Base-by-base conservation (phyloP, 192 early-diverging fungal species). In the Irineochytrium annulatum region DNA sequence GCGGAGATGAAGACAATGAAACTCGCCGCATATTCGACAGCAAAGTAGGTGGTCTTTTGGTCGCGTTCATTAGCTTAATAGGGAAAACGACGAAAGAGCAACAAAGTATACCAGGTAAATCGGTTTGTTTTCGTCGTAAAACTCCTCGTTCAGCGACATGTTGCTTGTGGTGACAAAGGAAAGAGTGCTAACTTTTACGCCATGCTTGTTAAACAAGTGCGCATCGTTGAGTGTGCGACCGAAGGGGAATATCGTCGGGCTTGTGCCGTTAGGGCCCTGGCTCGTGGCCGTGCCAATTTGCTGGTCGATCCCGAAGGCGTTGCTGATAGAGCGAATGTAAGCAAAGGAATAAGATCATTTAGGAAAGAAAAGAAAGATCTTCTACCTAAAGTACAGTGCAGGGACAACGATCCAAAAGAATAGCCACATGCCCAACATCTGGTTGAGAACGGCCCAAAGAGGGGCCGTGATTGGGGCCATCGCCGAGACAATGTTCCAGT, bases 351-450 rank as follows among this genome's bases (percentile, higher is more conserved):
- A 61, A 24, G 22, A n/a, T 22, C 11, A 33, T 43, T n/a, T n/a
- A n/a, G n/a, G n/a, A n/a, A n/a, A n/a, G n/a, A n/a, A n/a, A n/a
- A n/a, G n/a, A n/a, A n/a, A n/a, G n/a, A n/a, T n/a, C n/a, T n/a
- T n/a, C n/a, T n/a, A n/a, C n/a, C n/a, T n/a, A n/a, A n/a, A n/a
- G n/a, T n/a, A n/a, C n/a, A n/a, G n/a, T n/a, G n/a, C n/a, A n/a
- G 89, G 89, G 6, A 80, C 73, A 19, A 86, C 58, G 58, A 89
- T 74, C 83, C 86, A 91, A 73, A 89, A 81, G 43, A 87, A 77
- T 27, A 87, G 73, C 20, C 82, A 72, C 49, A 87, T 85, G n/a
- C 60, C 60, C 13, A 51, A 16, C 24, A 61, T 32, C 28, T 55
- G 46, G 27, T 61, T 61, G 28, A 54, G 13, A 30, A 45, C 29